A percentile compares a stretch with the other conserved stretches of the same genome.
Conservation (phyloP, 495 filamentous ascomycete genomes). For the Penicillium verhagenii region DNA sequence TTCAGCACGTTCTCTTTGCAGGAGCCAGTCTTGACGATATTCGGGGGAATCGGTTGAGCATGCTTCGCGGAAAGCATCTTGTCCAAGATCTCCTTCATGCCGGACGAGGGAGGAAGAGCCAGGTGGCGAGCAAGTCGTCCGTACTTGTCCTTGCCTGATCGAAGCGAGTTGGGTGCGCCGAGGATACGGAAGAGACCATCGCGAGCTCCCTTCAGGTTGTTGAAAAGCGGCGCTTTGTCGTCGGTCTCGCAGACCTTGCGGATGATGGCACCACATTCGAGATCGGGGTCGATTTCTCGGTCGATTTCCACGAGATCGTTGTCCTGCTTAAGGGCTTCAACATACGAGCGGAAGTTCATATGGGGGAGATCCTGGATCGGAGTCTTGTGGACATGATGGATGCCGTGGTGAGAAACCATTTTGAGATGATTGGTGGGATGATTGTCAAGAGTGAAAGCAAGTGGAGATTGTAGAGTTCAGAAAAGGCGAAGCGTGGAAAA, state of each 20-base stretch:
- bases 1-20: conserved; percentile 31
- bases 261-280: conserved; percentile 37
- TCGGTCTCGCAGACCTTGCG: conserved; percentile 36
- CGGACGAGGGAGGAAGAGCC: conserved; percentile 27
- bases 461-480: no score
- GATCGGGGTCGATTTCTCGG: conserved; percentile 28
- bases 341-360: conserved; percentile 32
- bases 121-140: conserved; percentile 34
- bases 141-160: conserved; percentile 16
- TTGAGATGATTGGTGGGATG: no score
- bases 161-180: conserved; percentile 34
- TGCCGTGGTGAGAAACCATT: no score
- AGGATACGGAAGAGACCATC: conserved; percentile 40
- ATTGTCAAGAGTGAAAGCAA: no score
- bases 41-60: conserved; percentile 24
- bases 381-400: no score
- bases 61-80: conserved; percentile 27
- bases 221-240: conserved; percentile 39
- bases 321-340: conserved; percentile 32
- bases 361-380: no score
- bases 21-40: conserved; percentile 24
- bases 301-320: conserved; percentile 35
- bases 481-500: no score
- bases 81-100: conserved; percentile 26
- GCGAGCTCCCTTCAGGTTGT: conserved; percentile 33